Percentiles rank a stretch among this genome's conserved stretches.
Conservation (phyloP, 1,284 basidiomycete genomes). For the Apiotrichum laibachii region DNA sequence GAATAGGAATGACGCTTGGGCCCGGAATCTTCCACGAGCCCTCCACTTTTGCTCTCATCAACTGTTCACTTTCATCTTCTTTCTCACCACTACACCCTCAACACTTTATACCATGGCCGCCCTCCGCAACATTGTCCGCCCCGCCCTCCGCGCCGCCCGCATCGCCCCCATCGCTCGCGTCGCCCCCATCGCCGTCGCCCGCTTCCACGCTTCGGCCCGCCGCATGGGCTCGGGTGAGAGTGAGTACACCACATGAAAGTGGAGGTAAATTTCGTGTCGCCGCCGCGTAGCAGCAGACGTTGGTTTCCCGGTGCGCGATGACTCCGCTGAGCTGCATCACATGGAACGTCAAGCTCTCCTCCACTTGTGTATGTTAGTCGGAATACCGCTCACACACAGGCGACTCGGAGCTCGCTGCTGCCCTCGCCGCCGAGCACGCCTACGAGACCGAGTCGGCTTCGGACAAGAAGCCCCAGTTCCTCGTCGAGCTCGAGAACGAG, state of each 20-base stretch:
- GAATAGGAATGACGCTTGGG: too few relatives aligned
- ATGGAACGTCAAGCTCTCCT: too few relatives aligned
- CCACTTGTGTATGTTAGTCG: too few relatives aligned
- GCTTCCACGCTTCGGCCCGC: constrained; percentile 36
- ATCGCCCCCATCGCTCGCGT: constrained; percentile 16
- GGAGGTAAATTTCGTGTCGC: constrained; percentile 1
- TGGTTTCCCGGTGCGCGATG: too few relatives aligned
- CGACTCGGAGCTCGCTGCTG: constrained; percentile 70
- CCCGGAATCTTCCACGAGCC: too few relatives aligned
- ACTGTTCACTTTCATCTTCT: not conserved
- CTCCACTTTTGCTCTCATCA: not conserved
- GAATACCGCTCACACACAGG: constrained; percentile 57
- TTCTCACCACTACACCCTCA: not conserved
- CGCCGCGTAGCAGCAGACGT: too few relatives aligned
- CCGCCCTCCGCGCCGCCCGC: constrained; percentile 26
- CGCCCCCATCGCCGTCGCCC: constrained; percentile 17
- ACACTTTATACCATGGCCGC: constrained; percentile 8
- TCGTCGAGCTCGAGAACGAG: constrained; percentile 69
- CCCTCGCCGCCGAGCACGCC: constrained; percentile 75
- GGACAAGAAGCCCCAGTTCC: constrained; percentile 66
- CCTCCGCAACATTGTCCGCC: constrained; percentile 30
- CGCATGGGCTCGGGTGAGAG: constrained; percentile 44
- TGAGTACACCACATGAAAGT: constrained; percentile 32
- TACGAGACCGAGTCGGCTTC: constrained; percentile 72
- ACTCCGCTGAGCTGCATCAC: too few relatives aligned